Base-by-base conservation (phyloP, 306 rosid genomes). In the Cyamopsis tetragonoloba region DNA sequence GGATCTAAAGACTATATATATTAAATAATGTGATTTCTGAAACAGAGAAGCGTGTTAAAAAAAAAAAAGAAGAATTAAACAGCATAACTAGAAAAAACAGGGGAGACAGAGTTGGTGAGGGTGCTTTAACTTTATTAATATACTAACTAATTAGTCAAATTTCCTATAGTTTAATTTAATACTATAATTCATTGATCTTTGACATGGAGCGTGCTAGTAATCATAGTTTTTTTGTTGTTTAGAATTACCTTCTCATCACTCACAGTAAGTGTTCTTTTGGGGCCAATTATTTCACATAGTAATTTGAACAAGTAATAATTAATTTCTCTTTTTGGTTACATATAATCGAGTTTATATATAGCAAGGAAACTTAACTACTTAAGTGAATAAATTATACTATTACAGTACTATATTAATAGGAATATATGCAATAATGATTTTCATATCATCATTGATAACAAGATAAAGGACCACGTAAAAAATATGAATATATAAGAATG, bases 381-480 rank as follows among this genome's bases (percentile, higher is more conserved):
- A n/a, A n/a, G n/a, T n/a, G n/a, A n/a, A n/a, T n/a, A n/a, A n/a
- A n/a, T n/a, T n/a, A n/a, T n/a, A n/a, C n/a, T n/a, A n/a, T n/a
- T n/a, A n/a, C n/a, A n/a, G n/a, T n/a, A n/a, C n/a, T n/a, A n/a
- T n/a, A n/a, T n/a, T n/a, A n/a, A n/a, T 23, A 42, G 28, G 49
- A 19, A 4, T 10, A 42, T 10, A 38, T 2, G 55, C 27, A 56
- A 54, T 67, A 79, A 79, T 73, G 72, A 79, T 79, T 74, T 62
- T 68, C 27, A 60, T 38, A 69, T 20, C 62, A 76, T 76, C 34
- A 76, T 76, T 81, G 76, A 72, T 63, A 50, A 3, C 11, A 35
- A 56, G 62, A n/a, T n/a, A n/a, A 64, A 72, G 77, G 80, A 74
- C 76, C 73, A 62, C 75, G 50, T 70, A 39, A 63, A 37, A 20